These are phyloP conservation scores for Parafenestella ontariensis DNA, from an alignment of 2,329 filamentous ascomycete species.

Conservation along the genomic window DNA sequence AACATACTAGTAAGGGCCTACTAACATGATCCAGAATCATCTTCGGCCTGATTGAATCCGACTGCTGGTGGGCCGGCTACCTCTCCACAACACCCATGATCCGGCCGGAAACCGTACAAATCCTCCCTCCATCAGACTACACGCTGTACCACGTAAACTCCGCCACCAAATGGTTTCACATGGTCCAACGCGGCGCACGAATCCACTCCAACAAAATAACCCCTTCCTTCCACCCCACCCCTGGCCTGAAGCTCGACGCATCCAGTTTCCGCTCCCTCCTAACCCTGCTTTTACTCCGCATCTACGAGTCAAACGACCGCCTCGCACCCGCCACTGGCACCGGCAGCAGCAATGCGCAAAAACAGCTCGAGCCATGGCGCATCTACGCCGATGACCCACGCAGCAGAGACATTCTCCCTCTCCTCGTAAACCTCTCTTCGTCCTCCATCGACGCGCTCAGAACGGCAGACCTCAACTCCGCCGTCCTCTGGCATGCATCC, in stretches of 20 bases:
- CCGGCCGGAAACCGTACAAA: slow-evolving; percentile 55
- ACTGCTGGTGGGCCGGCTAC: slow-evolving; percentile 59
- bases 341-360: slow-evolving; percentile 15
- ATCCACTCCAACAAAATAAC: slow-evolving; percentile 44
- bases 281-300: slow-evolving; percentile 41
- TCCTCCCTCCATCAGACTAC: slow-evolving; percentile 56
- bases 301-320: slow-evolving; percentile 45
- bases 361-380: slow-evolving; percentile 46
- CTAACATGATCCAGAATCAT: slow-evolving; percentile 47
- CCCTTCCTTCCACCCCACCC: slow-evolving; percentile 41
- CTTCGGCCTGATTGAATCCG: slow-evolving; percentile 54
- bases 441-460: slow-evolving; percentile 53
- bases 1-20: not conserved
- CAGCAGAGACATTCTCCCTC: slow-evolving; percentile 50
- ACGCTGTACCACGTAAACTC: slow-evolving; percentile 54
- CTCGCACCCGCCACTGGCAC: slow-evolving; percentile 31
- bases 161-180: slow-evolving; percentile 40
- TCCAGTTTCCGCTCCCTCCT: slow-evolving; percentile 40
- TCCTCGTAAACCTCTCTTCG: slow-evolving; percentile 47
- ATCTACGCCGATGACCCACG: slow-evolving; percentile 58
- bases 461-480: slow-evolving; percentile 57
- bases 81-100: slow-evolving; percentile 57
- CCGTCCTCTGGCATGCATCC: slow-evolving; percentile 61
- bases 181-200: slow-evolving; percentile 37
- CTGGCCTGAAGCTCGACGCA: slow-evolving; percentile 40